phyloP scores from a whole-genome alignment of 129 eudicot species.

The Ambrosia trifida region DNA sequence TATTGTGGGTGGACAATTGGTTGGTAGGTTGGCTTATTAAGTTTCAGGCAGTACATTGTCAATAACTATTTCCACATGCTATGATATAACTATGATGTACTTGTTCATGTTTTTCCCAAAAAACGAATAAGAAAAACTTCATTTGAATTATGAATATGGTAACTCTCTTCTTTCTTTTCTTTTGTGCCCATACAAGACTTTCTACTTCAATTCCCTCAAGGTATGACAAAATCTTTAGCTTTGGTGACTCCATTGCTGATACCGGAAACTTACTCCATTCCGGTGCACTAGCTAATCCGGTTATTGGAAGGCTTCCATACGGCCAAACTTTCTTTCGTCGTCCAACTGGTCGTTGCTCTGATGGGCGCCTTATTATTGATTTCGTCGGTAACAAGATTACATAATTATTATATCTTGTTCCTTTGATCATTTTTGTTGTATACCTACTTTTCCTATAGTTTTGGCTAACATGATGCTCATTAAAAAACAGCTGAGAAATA shows the following conservation, averaged over 20 bases:
- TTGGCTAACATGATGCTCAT: not conserved
- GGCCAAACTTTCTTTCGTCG: constrained; percentile 63
- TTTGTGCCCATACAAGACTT: constrained; percentile 25
- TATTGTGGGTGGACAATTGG: constrained; percentile 19
- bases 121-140: not conserved
- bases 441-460: not conserved
- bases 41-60: constrained; percentile 1
- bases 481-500: constrained; percentile 58
- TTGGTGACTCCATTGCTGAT: constrained; percentile 82
- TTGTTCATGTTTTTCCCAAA: not conserved
- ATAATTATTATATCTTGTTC: no score
- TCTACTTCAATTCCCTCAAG: constrained; percentile 26
- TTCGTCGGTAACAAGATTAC: constrained; percentile 51
- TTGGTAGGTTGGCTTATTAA: constrained; percentile 23
- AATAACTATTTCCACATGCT: constrained; percentile 27
- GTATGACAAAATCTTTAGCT: constrained; percentile 66
- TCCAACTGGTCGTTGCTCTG: constrained; percentile 84
- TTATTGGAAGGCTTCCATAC: constrained; percentile 60
- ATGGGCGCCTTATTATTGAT: constrained; percentile 71
- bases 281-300: constrained; percentile 61
- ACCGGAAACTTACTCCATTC: constrained; percentile 72
- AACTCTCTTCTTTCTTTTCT: constrained; percentile 30
- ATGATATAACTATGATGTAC: not conserved
- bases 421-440: not conserved
- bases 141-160: constrained; percentile 27